Evolutionary conservation across 1,139 yeast species (phyloP).

Genomic region (Eremothecium gossypii): DNA sequence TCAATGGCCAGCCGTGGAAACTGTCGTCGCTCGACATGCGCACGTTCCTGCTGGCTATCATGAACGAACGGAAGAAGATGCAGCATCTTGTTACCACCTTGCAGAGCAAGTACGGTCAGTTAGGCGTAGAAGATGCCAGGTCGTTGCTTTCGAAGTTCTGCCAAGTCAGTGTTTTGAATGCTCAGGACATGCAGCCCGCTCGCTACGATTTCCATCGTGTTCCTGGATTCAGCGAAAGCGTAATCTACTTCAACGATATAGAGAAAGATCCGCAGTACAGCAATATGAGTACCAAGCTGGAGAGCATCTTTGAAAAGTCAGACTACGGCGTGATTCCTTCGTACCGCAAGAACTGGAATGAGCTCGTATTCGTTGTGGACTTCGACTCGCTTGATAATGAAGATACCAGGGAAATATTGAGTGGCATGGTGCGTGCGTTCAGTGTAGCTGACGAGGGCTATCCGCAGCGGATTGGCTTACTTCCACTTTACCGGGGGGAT

Average conservation of each 20-base stretch:
- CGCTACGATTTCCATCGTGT: conserved; percentile 27
- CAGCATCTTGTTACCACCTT: conserved; percentile 9
- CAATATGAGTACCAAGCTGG: conserved; percentile 36
- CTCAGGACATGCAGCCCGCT: conserved; percentile 24
- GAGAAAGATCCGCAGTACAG: conserved; percentile 52
- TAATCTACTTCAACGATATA: conserved; percentile 71
- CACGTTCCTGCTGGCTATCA: conserved; percentile 16
- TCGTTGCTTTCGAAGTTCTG: conserved; percentile 15
- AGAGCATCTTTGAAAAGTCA: conserved; percentile 34
- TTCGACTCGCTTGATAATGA: conserved; percentile 44
- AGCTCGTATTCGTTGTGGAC: conserved; percentile 63
- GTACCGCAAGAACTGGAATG: conserved; percentile 66
- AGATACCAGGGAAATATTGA: conserved; percentile 37
- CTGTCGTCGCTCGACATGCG: conserved; percentile 17
- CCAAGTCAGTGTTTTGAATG: conserved; percentile 15
- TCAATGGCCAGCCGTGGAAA: conserved; percentile 49
- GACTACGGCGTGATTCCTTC: conserved; percentile 58
- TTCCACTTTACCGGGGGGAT: conserved; percentile 41
- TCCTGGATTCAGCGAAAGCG: conserved; percentile 29
- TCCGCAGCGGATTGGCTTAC: conserved; percentile 73
- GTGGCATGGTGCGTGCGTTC: conserved; percentile 39
- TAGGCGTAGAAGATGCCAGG: conserved; percentile 9
- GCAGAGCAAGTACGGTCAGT: not conserved
- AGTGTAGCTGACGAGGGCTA: conserved; percentile 46
- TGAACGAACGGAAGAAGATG: conserved; percentile 14